Evolutionary conservation across 768 basidiomycete genomes (phyloP).

Genomic region (Amanita rubescens): DNA sequence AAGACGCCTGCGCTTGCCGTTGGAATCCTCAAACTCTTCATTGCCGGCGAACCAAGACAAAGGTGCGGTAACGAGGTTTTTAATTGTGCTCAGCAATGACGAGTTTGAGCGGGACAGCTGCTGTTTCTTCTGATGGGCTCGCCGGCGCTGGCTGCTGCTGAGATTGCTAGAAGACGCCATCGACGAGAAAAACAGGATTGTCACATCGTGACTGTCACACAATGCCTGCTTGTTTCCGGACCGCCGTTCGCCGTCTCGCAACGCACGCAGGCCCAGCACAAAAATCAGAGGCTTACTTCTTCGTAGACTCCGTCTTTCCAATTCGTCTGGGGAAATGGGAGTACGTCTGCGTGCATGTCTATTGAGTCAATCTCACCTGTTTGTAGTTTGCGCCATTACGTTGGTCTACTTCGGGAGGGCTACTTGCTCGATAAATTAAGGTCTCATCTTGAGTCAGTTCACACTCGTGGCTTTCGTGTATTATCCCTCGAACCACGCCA

Average conservation of each 20-base stretch:
- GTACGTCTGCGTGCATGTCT: constrained; percentile 31
- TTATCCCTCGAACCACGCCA: constrained; percentile 52
- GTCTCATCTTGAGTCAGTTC: constrained; percentile 42
- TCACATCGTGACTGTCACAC: constrained; percentile 5
- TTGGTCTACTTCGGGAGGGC: constrained; percentile 55
- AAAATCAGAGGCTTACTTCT: constrained; percentile 52
- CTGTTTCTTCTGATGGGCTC: constrained; percentile 20
- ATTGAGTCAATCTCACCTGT: not conserved
- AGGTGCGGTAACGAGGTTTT: constrained; percentile 59
- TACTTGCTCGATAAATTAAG: constrained; percentile 42
- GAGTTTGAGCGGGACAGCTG: constrained; percentile 44
- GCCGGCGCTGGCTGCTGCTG: constrained; percentile 20
- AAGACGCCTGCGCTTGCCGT: constrained; percentile 49
- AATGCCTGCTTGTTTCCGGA: too few relatives aligned
- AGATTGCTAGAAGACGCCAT: constrained; percentile 29
- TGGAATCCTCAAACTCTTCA: constrained; percentile 41
- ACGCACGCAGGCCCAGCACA: not conserved
- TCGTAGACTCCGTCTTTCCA: constrained; percentile 75
- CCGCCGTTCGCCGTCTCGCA: not conserved
- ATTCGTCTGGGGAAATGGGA: constrained; percentile 66
- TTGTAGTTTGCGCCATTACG: constrained; percentile 52
- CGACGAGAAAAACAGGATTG: constrained; percentile 23
- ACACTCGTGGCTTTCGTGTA: constrained; percentile 52
- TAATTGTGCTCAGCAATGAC: constrained; percentile 56
- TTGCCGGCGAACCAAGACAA: constrained; percentile 48